Base-by-base conservation (phyloP, 1,284 basidiomycete genomes). In the Ceratobasidium sp. region DNA sequence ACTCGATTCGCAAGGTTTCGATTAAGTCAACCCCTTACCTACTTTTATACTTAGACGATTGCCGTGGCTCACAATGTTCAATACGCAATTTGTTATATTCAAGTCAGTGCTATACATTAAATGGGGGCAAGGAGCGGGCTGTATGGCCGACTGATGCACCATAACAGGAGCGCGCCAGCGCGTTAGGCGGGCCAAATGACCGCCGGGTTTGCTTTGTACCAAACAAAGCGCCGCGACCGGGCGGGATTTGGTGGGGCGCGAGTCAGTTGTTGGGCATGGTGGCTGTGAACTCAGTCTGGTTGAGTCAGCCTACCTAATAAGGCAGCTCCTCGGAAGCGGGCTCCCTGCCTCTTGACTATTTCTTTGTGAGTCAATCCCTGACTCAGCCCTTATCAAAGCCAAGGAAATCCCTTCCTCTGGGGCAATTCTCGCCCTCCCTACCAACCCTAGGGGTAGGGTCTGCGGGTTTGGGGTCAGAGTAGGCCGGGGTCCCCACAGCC, bases 401-500 rank as follows among this genome's bases (percentile, higher is more conserved):
- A 26, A 61, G 59, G 38, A 61, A 61, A 26, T 26, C 23, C 23
- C 15, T 38, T 33, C 17, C 59, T 61, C 59, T 28, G 59, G 38
- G 59, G 59, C 26, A 26, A 61, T 38, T 61, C 59, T 61, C 59
- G 59, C 59, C 38, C 59, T 61, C 59, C 26, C 28, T 61, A 61
- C 59, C 59, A 61, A 61, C 59, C 59, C 59, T 61, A 61, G n/a
- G n/a, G n/a, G n/a, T n/a, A n/a, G n/a, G n/a, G n/a, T n/a, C n/a
- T n/a, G n/a, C n/a, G n/a, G n/a, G n/a, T n/a, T n/a, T n/a, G n/a
- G n/a, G n/a, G n/a, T n/a, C n/a, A n/a, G n/a, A n/a, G n/a, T n/a
- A n/a, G n/a, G n/a, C n/a, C n/a, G n/a, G n/a, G n/a, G n/a, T n/a
- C n/a, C n/a, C n/a, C n/a, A n/a, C n/a, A n/a, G n/a, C n/a, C n/a